phyloP scores from a whole-genome alignment of 768 basidiomycete species.

The Candolleomyces aberdarensis region DNA sequence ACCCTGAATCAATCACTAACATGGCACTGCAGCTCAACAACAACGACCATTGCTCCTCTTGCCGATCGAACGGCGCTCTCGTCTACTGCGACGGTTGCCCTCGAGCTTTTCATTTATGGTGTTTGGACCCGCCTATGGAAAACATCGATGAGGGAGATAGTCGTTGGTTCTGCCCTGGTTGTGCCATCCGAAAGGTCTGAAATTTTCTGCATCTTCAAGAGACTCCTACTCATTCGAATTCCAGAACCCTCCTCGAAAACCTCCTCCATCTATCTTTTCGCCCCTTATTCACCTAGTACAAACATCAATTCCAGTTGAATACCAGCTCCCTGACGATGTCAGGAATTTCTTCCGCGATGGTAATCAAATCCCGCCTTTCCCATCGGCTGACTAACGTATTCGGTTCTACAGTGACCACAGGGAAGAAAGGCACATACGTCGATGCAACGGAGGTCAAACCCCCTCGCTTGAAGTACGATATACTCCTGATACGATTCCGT shows the following conservation, averaged over 20 bases:
- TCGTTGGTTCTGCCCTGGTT: conserved; percentile 79
- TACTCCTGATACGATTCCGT: conserved; percentile 6
- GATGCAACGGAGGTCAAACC: conserved; percentile 75
- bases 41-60: conserved; percentile 85
- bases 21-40: conserved; percentile 45
- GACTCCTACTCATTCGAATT: conserved; percentile 16
- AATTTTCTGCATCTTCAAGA: conserved; percentile 11
- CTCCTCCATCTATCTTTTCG: conserved; percentile 63
- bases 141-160: conserved; percentile 82
- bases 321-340: conserved; percentile 83
- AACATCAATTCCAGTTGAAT: conserved; percentile 72
- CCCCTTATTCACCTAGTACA: conserved; percentile 72
- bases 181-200: conserved; percentile 62
- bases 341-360: conserved; percentile 84
- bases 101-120: conserved; percentile 93
- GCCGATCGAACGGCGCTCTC: conserved; percentile 77
- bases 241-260: conserved; percentile 68
- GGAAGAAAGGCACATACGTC: conserved; percentile 78
- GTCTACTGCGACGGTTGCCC: conserved; percentile 98
- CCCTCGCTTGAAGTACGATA: conserved; percentile 76
- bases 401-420: conserved; percentile 62
- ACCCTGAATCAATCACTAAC: conserved; percentile 8
- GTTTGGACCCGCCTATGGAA: conserved; percentile 94
- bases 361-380: conserved; percentile 33
- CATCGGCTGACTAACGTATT: conserved; percentile 9